Conservation (phyloP, 345 rosid genomes). For the Xanthoceras sorbifolium region DNA sequence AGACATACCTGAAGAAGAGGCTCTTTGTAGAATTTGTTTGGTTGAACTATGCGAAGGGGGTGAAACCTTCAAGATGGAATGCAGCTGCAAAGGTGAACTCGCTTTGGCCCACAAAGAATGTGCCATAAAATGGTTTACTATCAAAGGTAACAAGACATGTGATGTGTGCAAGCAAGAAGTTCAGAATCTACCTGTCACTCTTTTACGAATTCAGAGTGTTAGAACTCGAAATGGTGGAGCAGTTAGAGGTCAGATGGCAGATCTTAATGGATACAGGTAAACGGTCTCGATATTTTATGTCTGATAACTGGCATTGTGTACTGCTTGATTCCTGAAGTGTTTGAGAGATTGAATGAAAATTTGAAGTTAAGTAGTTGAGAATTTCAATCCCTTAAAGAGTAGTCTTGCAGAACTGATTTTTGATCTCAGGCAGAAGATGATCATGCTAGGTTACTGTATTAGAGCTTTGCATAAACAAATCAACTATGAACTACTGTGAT, state of each 20-base stretch:
- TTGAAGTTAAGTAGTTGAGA: neutral
- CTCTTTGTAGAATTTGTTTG: conserved; percentile 91
- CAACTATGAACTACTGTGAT: neutral
- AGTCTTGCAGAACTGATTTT: neutral
- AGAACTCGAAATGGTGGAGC: conserved; percentile 36
- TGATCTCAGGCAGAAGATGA: neutral
- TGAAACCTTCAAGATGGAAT: conserved; percentile 94
- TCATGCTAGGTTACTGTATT: neutral
- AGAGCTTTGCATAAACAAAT: neutral
- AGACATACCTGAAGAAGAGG: conserved; percentile 94
- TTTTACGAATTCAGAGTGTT: conserved; percentile 66
- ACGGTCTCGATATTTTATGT: conserved; percentile 8
- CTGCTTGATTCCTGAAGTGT: neutral
- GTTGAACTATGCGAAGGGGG: conserved; percentile 94
- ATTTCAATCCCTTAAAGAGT: neutral
- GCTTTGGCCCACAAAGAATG: conserved; percentile 94
- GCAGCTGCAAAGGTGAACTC: conserved; percentile 98
- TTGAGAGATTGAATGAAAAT: neutral
- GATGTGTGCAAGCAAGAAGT: conserved; percentile 94
- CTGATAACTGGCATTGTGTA: neutral
- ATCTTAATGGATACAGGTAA: conserved; percentile 52
- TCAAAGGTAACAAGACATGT: conserved; percentile 90
- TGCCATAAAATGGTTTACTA: conserved; percentile 93
- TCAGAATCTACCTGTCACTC: conserved; percentile 81
- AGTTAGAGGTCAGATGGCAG: conserved; percentile 32